These are phyloP conservation scores for Heimioporus sp. DNA, from an alignment of 768 basidiomycete species.

Conservation along the genomic window DNA sequence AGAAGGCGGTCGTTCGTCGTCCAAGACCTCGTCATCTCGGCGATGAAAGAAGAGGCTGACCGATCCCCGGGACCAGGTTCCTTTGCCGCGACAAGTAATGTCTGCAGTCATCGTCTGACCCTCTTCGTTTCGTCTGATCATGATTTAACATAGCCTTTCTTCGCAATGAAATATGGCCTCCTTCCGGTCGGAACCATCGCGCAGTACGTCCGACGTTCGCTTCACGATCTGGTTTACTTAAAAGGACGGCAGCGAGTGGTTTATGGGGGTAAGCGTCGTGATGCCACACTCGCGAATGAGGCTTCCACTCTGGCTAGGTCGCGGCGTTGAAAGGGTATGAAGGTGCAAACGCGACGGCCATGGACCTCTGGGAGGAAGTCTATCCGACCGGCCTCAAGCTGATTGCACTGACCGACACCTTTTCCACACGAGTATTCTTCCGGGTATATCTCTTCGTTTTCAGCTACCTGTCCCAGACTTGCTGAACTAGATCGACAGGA, in stretches of 20 bases:
- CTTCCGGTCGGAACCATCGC: constrained; percentile 79
- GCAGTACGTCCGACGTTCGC: constrained; percentile 54
- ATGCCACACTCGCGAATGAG: background rate
- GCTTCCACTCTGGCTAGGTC: constrained; percentile 43
- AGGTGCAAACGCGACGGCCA: constrained; percentile 64
- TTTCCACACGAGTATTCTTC: constrained; percentile 86
- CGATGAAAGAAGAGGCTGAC: constrained; percentile 62
- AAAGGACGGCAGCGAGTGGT: constrained; percentile 67
- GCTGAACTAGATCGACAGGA: constrained; percentile 41
- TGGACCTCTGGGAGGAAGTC: constrained; percentile 85
- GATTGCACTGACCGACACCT: constrained; percentile 93
- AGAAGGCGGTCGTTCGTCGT: constrained; percentile 68
- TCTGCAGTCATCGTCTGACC: constrained; percentile 32
- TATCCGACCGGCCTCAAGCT: constrained; percentile 50
- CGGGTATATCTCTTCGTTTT: constrained; percentile 41
- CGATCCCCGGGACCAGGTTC: constrained; percentile 49
- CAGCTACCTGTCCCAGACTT: background rate
- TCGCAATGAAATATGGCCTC: constrained; percentile 75
- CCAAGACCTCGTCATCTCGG: constrained; percentile 76
- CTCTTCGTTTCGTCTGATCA: background rate
- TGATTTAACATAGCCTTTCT: constrained; percentile 55
- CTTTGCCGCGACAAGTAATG: constrained; percentile 81
- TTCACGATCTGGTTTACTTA: constrained; percentile 1
- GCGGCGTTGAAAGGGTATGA: constrained; percentile 85
- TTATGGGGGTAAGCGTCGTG: constrained; percentile 67